Evolutionary conservation across 2,329 filamentous ascomycete species (phyloP), one percentile per base, ranked within the genome.

Genomic region (Hirsutella thompsonii): DNA sequence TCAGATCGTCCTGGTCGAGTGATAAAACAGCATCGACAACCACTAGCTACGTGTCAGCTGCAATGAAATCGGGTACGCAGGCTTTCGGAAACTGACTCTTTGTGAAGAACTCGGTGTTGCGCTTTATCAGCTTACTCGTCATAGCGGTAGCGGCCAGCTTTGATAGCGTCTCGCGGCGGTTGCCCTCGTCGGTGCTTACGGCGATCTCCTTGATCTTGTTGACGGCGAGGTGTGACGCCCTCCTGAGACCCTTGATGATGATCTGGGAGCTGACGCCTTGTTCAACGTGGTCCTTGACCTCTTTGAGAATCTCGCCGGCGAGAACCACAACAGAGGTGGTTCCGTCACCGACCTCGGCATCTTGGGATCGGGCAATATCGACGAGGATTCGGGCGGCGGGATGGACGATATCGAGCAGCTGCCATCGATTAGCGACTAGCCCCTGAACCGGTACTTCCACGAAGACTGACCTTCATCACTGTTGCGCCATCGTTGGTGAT

Each of bases 171-270:
- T 95, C 89, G 52, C 85, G 79, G 65, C 82, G 83, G 65, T 84
- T 90, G 44, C 72, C 76, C 60, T 94, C 87, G 51, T 79, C 76
- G 42, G 87, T 89, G 65, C 80, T 80, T 51, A 96, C 78, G 37
- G 89, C 83, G 61, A 98, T 94, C 68, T 98, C 92, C 75, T 93
- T 94, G 62, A 98, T 82, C 74, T 95, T 96, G 74, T 96, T 96
- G 61, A 96, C 87, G 16, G 92, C 90, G 78, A 96, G 85, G 50
- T 74, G 69, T 39, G 82, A 86, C 9, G 90, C 86, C 68, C 82
- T 86, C 66, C 92, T 77, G 60, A 98, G 69, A 45, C 87, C 90
- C 74, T 96, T 98, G 64, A 96, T 86, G 62, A 98, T 95, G 47
- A 88, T 87, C 72, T 96, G 92, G 59, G 89, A 85, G 74, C 89